Percentiles rank a stretch among this genome's conserved stretches.
These are phyloP conservation scores for Pseudogymnoascus sp. DNA, from an alignment of 2,329 filamentous ascomycete species.

Conservation along the genomic window DNA sequence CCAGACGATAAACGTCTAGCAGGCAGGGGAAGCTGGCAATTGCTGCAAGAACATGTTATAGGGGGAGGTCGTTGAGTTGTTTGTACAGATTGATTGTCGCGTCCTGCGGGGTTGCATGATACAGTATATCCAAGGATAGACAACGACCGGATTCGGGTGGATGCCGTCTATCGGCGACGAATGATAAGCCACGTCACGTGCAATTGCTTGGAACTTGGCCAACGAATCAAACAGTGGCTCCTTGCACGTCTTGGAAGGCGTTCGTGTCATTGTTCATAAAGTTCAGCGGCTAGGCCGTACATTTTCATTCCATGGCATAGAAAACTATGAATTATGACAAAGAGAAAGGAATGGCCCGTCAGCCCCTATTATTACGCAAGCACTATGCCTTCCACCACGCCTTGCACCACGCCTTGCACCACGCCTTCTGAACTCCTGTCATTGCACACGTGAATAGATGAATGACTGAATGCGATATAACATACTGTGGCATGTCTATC, in stretches of 20 bases:
- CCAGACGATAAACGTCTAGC: slow-evolving; percentile 39
- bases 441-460: slow-evolving; percentile 8
- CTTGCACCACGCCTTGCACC: too few species aligned
- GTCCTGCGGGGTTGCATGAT: slow-evolving; percentile 12
- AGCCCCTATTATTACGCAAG: slow-evolving; percentile 3
- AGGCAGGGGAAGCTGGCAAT: slow-evolving; percentile 21
- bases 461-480: background rate
- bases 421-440: background rate
- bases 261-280: slow-evolving; percentile 11
- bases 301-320: slow-evolving; percentile 1
- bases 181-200: slow-evolving; percentile 7
- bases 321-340: slow-evolving; percentile 4
- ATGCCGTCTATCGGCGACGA: slow-evolving; percentile 5
- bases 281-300: background rate
- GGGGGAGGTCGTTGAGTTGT: slow-evolving; percentile 14
- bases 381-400: background rate
- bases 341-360: background rate
- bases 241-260: slow-evolving; percentile 6
- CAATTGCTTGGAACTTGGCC: background rate
- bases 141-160: slow-evolving; percentile 9
- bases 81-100: slow-evolving; percentile 20
- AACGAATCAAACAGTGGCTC: slow-evolving; percentile 1
- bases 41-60: slow-evolving; percentile 17
- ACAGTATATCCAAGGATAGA: slow-evolving; percentile 10
- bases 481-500: background rate